These are phyloP conservation scores for Wickerhamia fluorescens DNA, from an alignment of 805 yeast species.

Conservation along the genomic window DNA sequence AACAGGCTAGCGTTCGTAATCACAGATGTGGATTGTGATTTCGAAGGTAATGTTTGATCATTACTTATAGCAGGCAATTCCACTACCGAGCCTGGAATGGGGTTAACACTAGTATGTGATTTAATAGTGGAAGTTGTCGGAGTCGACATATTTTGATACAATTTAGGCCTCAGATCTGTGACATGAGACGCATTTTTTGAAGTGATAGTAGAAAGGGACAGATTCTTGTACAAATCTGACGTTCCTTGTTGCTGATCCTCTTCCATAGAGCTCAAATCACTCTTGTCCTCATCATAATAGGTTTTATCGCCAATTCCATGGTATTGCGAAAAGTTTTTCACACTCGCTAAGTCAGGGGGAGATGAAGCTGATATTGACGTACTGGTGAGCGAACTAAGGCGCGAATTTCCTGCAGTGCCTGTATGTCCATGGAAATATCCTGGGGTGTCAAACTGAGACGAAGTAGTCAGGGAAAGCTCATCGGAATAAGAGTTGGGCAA, in stretches of 20 bases:
- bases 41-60: no score
- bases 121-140: conserved; percentile 3
- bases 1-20: no score
- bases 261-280: conserved; percentile 5
- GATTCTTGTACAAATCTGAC: conserved; percentile 3
- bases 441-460: conserved; percentile 27
- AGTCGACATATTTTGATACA: conserved; percentile 2
- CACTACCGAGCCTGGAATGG: no score
- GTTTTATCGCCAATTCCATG: conserved; percentile 1
- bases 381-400: conserved; percentile 32
- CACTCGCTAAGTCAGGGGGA: conserved; percentile 12
- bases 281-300: conserved; percentile 5
- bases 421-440: no score
- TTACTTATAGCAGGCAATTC: no score
- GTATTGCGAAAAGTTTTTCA: conserved; percentile 4
- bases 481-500: conserved; percentile 28
- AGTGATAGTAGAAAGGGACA: conserved; percentile 8
- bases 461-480: conserved; percentile 22
- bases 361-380: no score
- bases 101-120: no score
- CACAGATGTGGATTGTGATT: no score
- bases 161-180: no score
- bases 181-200: no score
- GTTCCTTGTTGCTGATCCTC: conserved; percentile 4
- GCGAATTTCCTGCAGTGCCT: conserved; percentile 16